Evolutionary conservation across 2,329 filamentous ascomycete genomes (phyloP), one percentile per base, ranked within the genome.

Genomic region (Epicoccum sorghinum): DNA sequence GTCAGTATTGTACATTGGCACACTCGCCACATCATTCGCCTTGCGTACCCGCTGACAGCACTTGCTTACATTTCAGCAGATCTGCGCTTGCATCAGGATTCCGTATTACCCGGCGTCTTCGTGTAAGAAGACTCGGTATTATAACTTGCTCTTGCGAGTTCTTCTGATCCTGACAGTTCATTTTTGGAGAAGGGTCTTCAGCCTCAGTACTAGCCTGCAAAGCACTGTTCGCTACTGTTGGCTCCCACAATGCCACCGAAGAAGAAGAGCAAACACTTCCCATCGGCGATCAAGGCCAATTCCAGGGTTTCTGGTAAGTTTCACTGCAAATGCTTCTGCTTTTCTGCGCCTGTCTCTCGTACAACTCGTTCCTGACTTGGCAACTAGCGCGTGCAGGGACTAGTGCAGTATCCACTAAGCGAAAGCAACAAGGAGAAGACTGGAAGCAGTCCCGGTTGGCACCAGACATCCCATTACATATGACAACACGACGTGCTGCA

Each of bases 391-490:
- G 41, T 44, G 41, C 48, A 43, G 40, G 47, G 41, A 37, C 40
- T 51, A 51, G 47, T 43, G 47, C 39, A 38, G 47, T 44, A 44
- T 18, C 47, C 40, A 50, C 47, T 50, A 50, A 73, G 70, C 72
- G 69, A 75, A 68, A 56, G 47, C 47, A 51, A 56, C 47, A 47
- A 56, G 53, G 53, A 56, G 52, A 55, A 55, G 52, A 55, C 52
- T 55, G 47, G 47, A 56, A 56, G 47, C 53, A 56, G 58, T 72
- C 72, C 60, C 70, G 76, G 62, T 77, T 79, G 59, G 75, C 77
- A 68, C 78, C 78, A 59, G 77, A 78, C 55, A 73, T 76, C 68
- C 77, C 78, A 47, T 70, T 79, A 65, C 78, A 79, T 68, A 81
- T 81, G 79, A 80, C 75, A 52, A 80, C 78, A 45, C 74, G 79